Base-by-base conservation (phyloP, 495 filamentous ascomycete species). In the Amniculicola lignicola region DNA sequence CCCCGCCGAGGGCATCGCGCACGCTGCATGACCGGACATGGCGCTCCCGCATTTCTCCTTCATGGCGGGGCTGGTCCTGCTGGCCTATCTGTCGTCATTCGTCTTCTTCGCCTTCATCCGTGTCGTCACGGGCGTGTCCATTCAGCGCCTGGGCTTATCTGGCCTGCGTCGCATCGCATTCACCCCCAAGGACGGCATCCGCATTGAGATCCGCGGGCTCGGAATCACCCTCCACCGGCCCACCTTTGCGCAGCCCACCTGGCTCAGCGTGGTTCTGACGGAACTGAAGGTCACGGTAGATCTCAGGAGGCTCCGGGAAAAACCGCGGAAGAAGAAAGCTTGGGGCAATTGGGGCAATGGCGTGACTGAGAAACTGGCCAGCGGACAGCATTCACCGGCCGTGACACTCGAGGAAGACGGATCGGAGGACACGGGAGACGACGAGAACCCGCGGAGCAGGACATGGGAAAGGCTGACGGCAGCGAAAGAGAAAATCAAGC, bases 221-320 rank as follows among this genome's bases (percentile, higher is more conserved):
- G 90, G 93, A 19, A 76, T 97, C 42, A 84, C 87, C 33, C 64
- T 96, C 58, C 93, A 97, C 70, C 83, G 90, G 7, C 92, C 93
- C 6, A 95, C 93, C 14, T 97, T 97, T 69, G 87, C 90, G 16
- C 90, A 96, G 68, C 91, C 93, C 42, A 96, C 94, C 70, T 99
- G 93, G 93, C 72, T 96, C 56, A 96, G 89, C 63, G 76, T 99
- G 29, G 87, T 90, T 19, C 72, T 97, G 43, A 85, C 82, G 51
- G 91, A 95, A 56, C 71, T 96, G 29, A 86, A 80, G 38, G 76
- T 97, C n/a, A 90, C 87, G 0, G 66, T 96, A 21, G 89, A 97
- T 69, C 71, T 89, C 42, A 77, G 80, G 42, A 75, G 77, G 27
- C 67, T 92, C 38, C 66, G 51, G 2, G 53, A 58, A 15, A 66